Evolutionary conservation across 2,329 filamentous ascomycete species (phyloP).

Genomic region (Ophiostoma pallidulum): DNA sequence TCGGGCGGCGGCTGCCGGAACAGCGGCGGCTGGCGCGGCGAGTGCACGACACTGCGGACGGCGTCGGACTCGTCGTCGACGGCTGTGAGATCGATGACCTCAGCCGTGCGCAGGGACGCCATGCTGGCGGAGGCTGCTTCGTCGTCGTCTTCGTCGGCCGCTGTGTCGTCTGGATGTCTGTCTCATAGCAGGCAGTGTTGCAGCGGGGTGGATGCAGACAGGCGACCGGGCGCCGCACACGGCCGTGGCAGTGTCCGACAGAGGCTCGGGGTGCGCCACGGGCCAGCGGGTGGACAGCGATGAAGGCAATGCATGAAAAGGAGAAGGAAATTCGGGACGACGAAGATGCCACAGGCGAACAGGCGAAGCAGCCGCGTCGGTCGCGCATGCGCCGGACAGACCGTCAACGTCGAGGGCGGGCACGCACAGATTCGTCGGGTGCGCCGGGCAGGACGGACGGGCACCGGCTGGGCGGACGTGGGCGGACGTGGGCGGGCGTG

Average conservation of each 20-base stretch:
- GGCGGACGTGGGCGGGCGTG: too few relatives aligned
- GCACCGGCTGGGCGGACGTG: too few relatives aligned
- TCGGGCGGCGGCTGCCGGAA: neutral
- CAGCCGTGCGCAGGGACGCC: neutral
- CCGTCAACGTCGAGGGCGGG: neutral
- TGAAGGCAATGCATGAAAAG: neutral
- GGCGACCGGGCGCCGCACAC: too few relatives aligned
- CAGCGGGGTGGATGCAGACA: neutral
- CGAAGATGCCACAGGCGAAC: neutral
- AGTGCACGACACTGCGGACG: slow-evolving; percentile 1
- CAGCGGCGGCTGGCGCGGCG: slow-evolving; percentile 6
- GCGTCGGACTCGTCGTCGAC: slow-evolving; percentile 13
- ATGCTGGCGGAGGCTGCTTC: slow-evolving; percentile 3
- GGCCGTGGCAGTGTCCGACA: too few relatives aligned
- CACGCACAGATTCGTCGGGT: too few relatives aligned
- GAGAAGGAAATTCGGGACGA: neutral
- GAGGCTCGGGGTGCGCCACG: too few relatives aligned
- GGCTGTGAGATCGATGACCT: slow-evolving; percentile 16
- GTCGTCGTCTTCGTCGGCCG: slow-evolving; percentile 1
- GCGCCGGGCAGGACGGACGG: too few relatives aligned
- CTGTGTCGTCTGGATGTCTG: slow-evolving; percentile 2
- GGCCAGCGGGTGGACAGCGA: neutral
- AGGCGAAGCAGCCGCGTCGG: neutral
- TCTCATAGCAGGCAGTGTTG: slow-evolving; percentile 9
- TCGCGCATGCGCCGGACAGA: neutral